A percentile compares a stretch with the other conserved stretches of the same genome.
These are phyloP conservation scores for Ceratocystiopsis brevicomis DNA, from an alignment of 2,329 filamentous ascomycete genomes.

Conservation along the genomic window DNA sequence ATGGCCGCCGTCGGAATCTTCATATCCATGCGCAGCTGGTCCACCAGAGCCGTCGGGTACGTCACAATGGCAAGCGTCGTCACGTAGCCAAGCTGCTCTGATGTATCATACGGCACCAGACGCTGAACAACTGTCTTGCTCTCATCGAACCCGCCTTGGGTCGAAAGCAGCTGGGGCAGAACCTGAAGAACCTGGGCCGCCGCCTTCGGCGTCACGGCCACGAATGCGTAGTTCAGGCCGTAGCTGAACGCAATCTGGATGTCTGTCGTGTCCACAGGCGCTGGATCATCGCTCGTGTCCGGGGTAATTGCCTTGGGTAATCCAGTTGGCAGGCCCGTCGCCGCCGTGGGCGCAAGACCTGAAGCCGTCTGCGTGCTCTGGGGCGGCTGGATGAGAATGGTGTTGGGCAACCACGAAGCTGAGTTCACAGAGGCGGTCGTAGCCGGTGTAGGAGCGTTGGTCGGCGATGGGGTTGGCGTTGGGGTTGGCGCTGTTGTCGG, in stretches of 20 bases:
- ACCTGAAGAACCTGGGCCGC: conserved; percentile 71
- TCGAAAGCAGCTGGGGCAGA: conserved; percentile 51
- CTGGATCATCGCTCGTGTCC: conserved; percentile 29
- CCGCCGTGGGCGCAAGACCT: conserved; percentile 21
- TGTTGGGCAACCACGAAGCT: conserved; percentile 33
- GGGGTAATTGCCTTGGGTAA: conserved; percentile 64
- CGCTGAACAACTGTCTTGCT: conserved; percentile 45
- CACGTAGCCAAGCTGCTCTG: conserved; percentile 49
- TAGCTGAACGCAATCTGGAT: conserved; percentile 76
- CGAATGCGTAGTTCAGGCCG: conserved; percentile 67
- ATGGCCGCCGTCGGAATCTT: conserved; percentile 51
- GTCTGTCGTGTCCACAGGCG: conserved; percentile 45
- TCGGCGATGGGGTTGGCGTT: neutral
- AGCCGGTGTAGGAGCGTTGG: neutral
- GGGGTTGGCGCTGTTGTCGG: too few relatives aligned
- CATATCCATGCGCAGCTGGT: conserved; percentile 48
- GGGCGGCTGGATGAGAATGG: conserved; percentile 36
- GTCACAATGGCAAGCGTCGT: conserved; percentile 55
- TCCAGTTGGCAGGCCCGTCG: conserved; percentile 39
- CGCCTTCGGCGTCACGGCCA: conserved; percentile 50
- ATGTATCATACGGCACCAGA: conserved; percentile 61
- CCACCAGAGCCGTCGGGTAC: conserved; percentile 53
- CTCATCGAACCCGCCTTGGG: conserved; percentile 36
- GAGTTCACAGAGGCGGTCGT: neutral
- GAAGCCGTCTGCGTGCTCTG: conserved; percentile 21